A percentile compares a stretch with the other conserved stretches of the same genome.
Evolutionary conservation across 768 basidiomycete genomes (phyloP).

Genomic region (Mycena crocata): DNA sequence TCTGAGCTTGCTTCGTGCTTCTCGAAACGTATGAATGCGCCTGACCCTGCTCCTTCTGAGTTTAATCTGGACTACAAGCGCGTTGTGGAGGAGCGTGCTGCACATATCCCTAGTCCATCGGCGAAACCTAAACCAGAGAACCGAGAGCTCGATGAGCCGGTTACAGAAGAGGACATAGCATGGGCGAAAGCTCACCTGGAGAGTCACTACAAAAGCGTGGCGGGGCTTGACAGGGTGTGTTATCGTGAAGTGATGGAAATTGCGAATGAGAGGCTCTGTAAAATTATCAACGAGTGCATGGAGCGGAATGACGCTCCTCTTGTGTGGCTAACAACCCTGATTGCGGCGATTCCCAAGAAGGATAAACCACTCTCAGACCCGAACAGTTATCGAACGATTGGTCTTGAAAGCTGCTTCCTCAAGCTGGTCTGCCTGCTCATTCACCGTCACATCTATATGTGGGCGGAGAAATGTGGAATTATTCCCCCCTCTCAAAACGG

Average conservation of each 20-base stretch:
- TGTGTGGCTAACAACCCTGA: not conserved
- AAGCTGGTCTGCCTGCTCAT: not conserved
- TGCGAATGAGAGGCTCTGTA: not conserved
- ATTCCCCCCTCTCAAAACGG: conserved; percentile 40
- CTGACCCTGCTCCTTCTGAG: not conserved
- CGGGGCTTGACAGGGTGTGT: not conserved
- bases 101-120: not conserved
- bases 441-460: not conserved
- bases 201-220: not conserved
- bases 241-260: not conserved
- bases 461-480: conserved; percentile 12
- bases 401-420: conserved; percentile 2
- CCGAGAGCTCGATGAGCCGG: not conserved
- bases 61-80: not conserved
- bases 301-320: not conserved
- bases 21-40: conserved; percentile 3
- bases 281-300: conserved; percentile 1
- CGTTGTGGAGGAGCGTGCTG: not conserved
- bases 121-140: not conserved
- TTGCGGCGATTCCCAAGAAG: not conserved
- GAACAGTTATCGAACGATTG: not conserved
- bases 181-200: conserved; percentile 4
- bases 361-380: not conserved
- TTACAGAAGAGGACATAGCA: conserved; percentile 12
- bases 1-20: not conserved